Base-by-base conservation (phyloP, 1,284 basidiomycete genomes). In the Cryptococcus sp. region DNA sequence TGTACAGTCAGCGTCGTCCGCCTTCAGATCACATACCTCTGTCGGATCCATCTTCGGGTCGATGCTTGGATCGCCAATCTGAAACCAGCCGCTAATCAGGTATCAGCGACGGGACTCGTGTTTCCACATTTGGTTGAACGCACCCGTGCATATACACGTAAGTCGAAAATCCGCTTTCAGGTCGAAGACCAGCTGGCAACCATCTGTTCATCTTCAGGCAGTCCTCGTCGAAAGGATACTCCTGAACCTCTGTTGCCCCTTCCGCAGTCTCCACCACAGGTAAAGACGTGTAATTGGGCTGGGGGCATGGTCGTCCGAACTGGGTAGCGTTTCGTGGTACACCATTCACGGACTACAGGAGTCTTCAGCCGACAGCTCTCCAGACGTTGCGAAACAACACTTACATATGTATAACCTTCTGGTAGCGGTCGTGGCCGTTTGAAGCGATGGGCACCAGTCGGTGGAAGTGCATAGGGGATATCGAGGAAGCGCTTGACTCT, bases 171-270 rank as follows among this genome's bases (percentile, higher is more conserved):
- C 57, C 57, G 25, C 50, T 48, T 2, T 47, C 38, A 27, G 57
- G 57, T 38, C 52, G 52, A 11, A 47, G 47, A 17, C 47, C 57
- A 11, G 52, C 47, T 4, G 57, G 57, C 27, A 54, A 38, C 57
- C 57, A 58, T 15, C 54, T 54, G 42, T 58, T 58, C 47, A 58
- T 50, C 30, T 50, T 58, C 57, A 58, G 47, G 30, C 52, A 54
- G 47, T 58, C 57, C 35, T 58, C 57, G 43, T 58, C 56, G 30
- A 53, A 58, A 25, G 56, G 56, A 40, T 53, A 54, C 6, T 10
- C 38, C 23, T 53, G 40, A 30, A 22, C 23, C 38, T 47, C 52
- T 16, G 52, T 46, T 43, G 52, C 47, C 17, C 41, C 46, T 5
- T 40, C 51, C 2, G 56, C 56, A 20, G 43, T 47, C 38, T 58